These are phyloP conservation scores for Asterophora parasitica DNA, from an alignment of 768 basidiomycete genomes.

Conservation along the genomic window DNA sequence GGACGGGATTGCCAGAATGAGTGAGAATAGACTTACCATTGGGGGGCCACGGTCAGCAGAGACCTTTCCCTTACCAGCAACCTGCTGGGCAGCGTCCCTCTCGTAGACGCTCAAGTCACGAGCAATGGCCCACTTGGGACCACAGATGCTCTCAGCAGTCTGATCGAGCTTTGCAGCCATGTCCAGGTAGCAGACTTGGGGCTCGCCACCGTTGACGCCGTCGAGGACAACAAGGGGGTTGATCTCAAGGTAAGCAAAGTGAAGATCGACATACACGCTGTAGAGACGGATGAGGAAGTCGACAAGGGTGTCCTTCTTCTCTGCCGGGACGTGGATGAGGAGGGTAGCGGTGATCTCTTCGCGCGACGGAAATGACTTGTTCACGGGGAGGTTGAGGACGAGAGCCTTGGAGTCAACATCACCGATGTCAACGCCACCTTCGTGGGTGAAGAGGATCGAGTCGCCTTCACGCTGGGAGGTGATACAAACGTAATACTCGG, in stretches of 20 bases:
- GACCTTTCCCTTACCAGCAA: conserved; percentile 46
- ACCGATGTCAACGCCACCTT: conserved; percentile 97
- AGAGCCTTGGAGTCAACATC: conserved; percentile 98
- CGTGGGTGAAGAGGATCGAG: conserved; percentile 96
- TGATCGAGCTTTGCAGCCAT: conserved; percentile 99
- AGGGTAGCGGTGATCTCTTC: conserved; percentile 70
- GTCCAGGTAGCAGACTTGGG: conserved; percentile 91
- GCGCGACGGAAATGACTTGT: conserved; percentile 74
- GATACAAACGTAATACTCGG: conserved; percentile 98
- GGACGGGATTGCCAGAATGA: neutral
- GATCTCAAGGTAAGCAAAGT: conserved; percentile 99
- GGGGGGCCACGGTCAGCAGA: conserved; percentile 94
- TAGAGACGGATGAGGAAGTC: conserved; percentile 96
- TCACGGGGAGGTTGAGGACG: conserved; percentile 78
- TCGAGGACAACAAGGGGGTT: conserved; percentile 97
- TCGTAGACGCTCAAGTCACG: conserved; percentile 82
- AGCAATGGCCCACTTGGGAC: conserved; percentile 98
- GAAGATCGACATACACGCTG: conserved; percentile 96
- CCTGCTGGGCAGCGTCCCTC: conserved; percentile 31
- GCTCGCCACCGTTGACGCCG: conserved; percentile 57
- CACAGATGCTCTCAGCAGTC: conserved; percentile 96
- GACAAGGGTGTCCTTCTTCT: conserved; percentile 85
- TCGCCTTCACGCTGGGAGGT: conserved; percentile 94
- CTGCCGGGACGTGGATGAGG: conserved; percentile 75
- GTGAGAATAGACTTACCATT: conserved; percentile 54